Base-by-base conservation (phyloP, 176 grass and related monocot species). In the Dendrocalamus sinicus region DNA sequence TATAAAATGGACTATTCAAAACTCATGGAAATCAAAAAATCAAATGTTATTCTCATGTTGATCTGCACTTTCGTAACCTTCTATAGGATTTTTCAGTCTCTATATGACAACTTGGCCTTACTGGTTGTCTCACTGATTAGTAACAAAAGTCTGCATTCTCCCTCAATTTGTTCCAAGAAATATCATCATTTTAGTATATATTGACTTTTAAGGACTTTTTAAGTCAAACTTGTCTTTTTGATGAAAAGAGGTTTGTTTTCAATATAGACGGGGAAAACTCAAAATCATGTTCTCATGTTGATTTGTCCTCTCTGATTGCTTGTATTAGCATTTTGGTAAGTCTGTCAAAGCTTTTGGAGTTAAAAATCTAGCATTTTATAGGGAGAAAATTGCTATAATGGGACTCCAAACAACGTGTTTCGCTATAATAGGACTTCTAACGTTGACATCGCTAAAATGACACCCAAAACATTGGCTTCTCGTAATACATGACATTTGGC, bases 281-380 rank as follows among this genome's bases (percentile, higher is more conserved):
- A 10, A 24, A 63, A 63, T 45, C 60, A 52, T 72, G 11, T 62
- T 73, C 28, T 35, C 50, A 67, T 54, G 14, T 47, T 17, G 2
- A 15, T 74, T 64, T 61, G 1, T 73, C n/a, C 23, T 61, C 57
- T 72, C 17, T 30, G 41, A 47, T 48, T 73, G 20, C 24, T 12
- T 39, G 26, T 50, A 72, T n/a, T 16, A 50, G 4, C 1, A 41
- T 32, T 52, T 52, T 65, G 30, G 24, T 15, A 12, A 39, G 4
- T 35, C 16, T 22, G 12, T 23, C 45, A 65, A 39, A 19, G 8
- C 45, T 66, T 62, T 43, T 54, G 22, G 46, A 67, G 39, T 76
- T 52, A 30, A 55, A 53, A 54, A 76, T 74, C 17, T 75, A 83
- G 10, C 23, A 58, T 23, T 53, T 84, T 66, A 51, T 55, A n/a